Evolutionary conservation across 2,329 filamentous ascomycete genomes (phyloP), one percentile per base, ranked within the genome.

Genomic region (Fusarium pseudocircinatum): DNA sequence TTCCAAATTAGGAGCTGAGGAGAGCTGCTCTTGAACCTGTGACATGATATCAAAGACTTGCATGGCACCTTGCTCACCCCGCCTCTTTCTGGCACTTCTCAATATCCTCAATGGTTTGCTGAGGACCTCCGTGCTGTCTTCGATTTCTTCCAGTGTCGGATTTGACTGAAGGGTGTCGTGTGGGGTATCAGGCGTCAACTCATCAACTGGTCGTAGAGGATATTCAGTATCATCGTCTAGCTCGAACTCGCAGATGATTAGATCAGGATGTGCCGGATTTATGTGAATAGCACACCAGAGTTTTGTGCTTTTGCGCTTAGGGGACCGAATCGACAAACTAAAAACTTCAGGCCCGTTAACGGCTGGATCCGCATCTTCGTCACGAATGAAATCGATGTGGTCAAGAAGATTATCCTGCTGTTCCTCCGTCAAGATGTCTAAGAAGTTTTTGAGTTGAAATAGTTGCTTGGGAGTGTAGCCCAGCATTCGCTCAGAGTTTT

Each of bases 1-100:
- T 2, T 94, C 91, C 2, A 97, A 84, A 67, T 88, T 91, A 1
- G 90, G 86, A 3, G 94, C 93, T 32, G 90, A 88, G 9, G 93
- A 89, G 18, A 97, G 85, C 80, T 97, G 95, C 76, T 97, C 94
- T 79, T 97, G 94, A 2, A 97, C 92, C 79, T 97, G 95, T 2
- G 93, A 94, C 89, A 97, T 93, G 72, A 97, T 95, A 81, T 94
- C 95, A 81, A 97, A 97, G 3, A 96, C 93, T 76, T 97, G 93
- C 91, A 96, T 96, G 0, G 93, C 93, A 10, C 92, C 92, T 50
- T 94, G 93, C 78, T 96, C 93, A 11, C 93, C 93, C 74, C 90
- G 90, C 56, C 92, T 87, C 77, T 93, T 94, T 15, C 94, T 88
- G 0, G 94, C 93, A 78, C 91, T 94, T 40, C 93, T 86, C 30